These are phyloP conservation scores for Auriscalpium vulgare DNA, from an alignment of 768 basidiomycete species.

Conservation along the genomic window DNA sequence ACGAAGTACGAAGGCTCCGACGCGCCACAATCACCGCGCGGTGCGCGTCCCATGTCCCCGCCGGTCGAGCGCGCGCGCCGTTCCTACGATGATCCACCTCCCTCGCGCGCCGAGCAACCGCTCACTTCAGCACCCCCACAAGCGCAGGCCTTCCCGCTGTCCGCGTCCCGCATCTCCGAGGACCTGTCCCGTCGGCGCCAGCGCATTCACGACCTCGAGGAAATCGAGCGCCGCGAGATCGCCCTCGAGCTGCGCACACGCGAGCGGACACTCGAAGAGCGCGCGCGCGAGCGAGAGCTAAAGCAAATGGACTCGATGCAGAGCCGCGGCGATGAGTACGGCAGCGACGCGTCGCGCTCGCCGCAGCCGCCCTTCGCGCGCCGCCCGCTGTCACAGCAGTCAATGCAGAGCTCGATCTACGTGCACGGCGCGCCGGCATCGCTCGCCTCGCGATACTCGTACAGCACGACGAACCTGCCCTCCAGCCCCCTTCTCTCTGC, in stretches of 20 bases:
- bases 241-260: constrained; percentile 46
- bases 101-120: background rate
- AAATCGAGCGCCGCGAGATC: constrained; percentile 46
- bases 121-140: background rate
- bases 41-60: background rate
- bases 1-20: constrained; percentile 37
- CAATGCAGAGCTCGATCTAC: background rate
- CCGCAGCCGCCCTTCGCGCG: constrained; percentile 13
- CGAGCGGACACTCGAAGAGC: constrained; percentile 52
- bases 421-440: constrained; percentile 5
- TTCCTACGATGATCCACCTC: constrained; percentile 1
- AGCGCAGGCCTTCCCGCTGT: background rate
- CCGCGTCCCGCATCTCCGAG: constrained; percentile 11
- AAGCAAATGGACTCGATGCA: constrained; percentile 26
- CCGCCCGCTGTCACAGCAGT: constrained; percentile 7
- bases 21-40: background rate
- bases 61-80: background rate
- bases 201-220: constrained; percentile 42
- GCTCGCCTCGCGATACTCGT: constrained; percentile 26
- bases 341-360: constrained; percentile 22
- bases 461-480: constrained; percentile 35
- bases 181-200: constrained; percentile 30
- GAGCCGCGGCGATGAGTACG: constrained; percentile 18
- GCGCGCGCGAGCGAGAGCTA: constrained; percentile 18
- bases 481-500: constrained; percentile 22